A percentile compares a stretch with the other conserved stretches of the same genome.
These are phyloP conservation scores for Sarcodon sp. DNA, from an alignment of 768 basidiomycete genomes.

Conservation along the genomic window DNA sequence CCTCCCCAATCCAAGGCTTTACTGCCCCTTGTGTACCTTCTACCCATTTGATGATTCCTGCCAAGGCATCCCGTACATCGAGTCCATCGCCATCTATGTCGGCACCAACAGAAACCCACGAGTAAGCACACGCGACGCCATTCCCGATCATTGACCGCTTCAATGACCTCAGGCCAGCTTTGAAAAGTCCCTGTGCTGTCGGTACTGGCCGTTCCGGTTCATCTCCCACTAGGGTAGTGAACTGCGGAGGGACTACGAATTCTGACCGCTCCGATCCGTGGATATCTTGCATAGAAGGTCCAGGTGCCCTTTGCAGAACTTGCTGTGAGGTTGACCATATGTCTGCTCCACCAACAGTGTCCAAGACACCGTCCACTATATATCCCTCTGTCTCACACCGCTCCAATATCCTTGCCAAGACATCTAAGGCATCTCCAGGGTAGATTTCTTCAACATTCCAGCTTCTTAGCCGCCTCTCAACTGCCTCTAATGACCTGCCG, in stretches of 20 bases:
- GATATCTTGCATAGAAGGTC: neutral
- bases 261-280: neutral
- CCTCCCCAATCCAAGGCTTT: slow-evolving; percentile 7
- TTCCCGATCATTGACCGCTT: slow-evolving; percentile 14
- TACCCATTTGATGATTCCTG: slow-evolving; percentile 24
- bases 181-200: slow-evolving; percentile 59
- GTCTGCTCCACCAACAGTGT: slow-evolving; percentile 70
- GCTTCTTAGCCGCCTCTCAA: slow-evolving; percentile 32
- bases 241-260: slow-evolving; percentile 28
- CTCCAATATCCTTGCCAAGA: slow-evolving; percentile 35
- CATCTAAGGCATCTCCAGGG: slow-evolving; percentile 42
- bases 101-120: slow-evolving; percentile 70
- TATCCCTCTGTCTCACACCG: slow-evolving; percentile 28
- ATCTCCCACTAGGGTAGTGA: slow-evolving; percentile 76
- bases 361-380: slow-evolving; percentile 67
- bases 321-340: slow-evolving; percentile 66
- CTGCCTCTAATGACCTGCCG: slow-evolving; percentile 13
- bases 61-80: slow-evolving; percentile 46
- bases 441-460: slow-evolving; percentile 76
- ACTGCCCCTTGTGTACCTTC: slow-evolving; percentile 7
- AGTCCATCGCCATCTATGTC: slow-evolving; percentile 80
- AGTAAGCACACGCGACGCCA: slow-evolving; percentile 32
- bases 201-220: slow-evolving; percentile 50
- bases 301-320: slow-evolving; percentile 24
- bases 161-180: slow-evolving; percentile 57